These are phyloP conservation scores for Pulicaria dysenterica DNA, from an alignment of 129 eudicot species.

Conservation along the genomic window DNA sequence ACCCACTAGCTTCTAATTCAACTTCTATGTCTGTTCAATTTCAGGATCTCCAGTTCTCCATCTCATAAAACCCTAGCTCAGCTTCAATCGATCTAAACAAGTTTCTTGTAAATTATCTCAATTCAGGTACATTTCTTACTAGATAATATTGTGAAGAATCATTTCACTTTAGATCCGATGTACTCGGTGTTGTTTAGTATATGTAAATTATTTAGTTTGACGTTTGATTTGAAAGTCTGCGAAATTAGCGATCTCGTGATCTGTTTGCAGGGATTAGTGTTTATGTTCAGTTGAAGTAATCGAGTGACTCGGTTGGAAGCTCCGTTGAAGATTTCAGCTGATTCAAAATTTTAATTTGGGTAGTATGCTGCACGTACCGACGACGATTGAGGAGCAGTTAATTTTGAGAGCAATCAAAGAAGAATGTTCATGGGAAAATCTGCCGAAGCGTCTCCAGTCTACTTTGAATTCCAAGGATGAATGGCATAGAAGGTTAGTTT, in stretches of 20 bases:
- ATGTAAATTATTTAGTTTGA: conserved; percentile 17
- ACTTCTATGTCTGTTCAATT: conserved; percentile 15
- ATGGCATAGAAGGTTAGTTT: conserved; percentile 87
- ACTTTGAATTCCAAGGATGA: conserved; percentile 79
- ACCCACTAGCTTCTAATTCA: conserved; percentile 26
- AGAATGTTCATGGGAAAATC: conserved; percentile 88
- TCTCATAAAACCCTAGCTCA: conserved; percentile 37
- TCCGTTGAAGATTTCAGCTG: conserved; percentile 1
- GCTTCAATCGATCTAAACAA: conserved; percentile 29
- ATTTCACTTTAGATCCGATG: conserved; percentile 3
- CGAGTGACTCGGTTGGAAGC: conserved; percentile 20
- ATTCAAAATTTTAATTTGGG: conserved; percentile 1
- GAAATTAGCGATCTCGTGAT: conserved; percentile 20
- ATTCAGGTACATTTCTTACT: conserved; percentile 26
- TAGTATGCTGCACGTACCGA: conserved; percentile 69
- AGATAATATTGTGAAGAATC: background rate
- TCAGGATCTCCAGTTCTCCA: conserved; percentile 30
- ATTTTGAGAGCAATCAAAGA: conserved; percentile 82
- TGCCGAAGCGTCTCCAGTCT: conserved; percentile 91
- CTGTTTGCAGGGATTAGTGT: conserved; percentile 15
- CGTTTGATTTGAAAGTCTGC: conserved; percentile 1
- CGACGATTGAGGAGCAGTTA: conserved; percentile 91
- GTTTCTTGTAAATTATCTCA: conserved; percentile 25
- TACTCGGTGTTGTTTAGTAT: background rate
- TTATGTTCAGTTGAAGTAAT: conserved; percentile 20